Base-by-base conservation (phyloP, 164 flowering plant species). In the Euptelea pleiosperma region DNA sequence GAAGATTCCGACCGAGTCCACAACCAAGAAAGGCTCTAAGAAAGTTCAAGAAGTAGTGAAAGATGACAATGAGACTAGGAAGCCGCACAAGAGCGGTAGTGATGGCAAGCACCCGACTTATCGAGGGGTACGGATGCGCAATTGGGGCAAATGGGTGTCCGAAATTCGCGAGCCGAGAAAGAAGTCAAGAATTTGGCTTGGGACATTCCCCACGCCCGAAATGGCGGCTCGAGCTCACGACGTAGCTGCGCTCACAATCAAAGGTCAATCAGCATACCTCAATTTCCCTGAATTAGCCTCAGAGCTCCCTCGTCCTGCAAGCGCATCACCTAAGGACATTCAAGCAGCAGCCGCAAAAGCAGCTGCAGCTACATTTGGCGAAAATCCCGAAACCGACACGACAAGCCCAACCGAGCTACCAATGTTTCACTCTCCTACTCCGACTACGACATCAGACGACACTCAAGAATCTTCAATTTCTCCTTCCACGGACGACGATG, bases 201-300 rank as follows among this genome's bases (percentile, higher is more conserved):
- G 87, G 9, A 82, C 87, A 9, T 82, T 69, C 36, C 65, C 78
- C 1, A 80, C 85, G 0, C 57, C 87, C 0, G 87, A 82, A 54
- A 82, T 80, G 87, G 87, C 87, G 1, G 87, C 87, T 22, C 75
- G 87, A 52, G 87, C 87, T 1, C 87, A 82, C 35, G 87, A 82
- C 29, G 87, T 74, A 0, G 87, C 87, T 0, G 83, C 87, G 9
- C 62, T 76, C 0, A 45, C 87, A 7, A 75, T 82, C 45, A 82
- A 82, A 65, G 87, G 87, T 36, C 61, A 57, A 19, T 63, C 79
- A 0, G 87, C 85, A 2, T 46, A 48, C 55, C 82, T 82, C 57
- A 82, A 82, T 50, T 82, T 82, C 67, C 87, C 87, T 0, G 82
- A 80, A 30, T 62, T 82, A 14, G 80, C 79, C 8, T 47, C 47